Base-by-base conservation (phyloP, 441 rosid genomes). In the Breynia disticha region DNA sequence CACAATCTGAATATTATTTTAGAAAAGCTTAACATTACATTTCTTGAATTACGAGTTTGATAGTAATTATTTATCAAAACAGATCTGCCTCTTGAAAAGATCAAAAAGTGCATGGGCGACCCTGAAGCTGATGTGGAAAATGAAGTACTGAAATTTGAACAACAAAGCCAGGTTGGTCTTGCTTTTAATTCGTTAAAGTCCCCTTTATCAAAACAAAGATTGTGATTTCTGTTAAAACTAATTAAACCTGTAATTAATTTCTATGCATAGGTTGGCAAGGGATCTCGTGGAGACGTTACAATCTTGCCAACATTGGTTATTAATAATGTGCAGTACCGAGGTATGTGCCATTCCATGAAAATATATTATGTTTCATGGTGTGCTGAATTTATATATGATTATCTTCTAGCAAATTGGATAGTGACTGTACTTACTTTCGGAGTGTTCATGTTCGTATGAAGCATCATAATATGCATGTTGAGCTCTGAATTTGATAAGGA, bases 81-180 rank as follows among this genome's bases (percentile, higher is more conserved):
- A 90, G 97, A 69, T 62, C 59, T 90, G 66, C 82, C 90, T 7
- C 55, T 85, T 60, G 89, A 82, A 46, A 79, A 87, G 74, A 85
- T 90, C 14, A 75, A 78, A 60, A 80, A 65, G 65, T 90, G 98
- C 72, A 78, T 87, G 68, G 98, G 98, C 55, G 83, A 90, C 71
- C 96, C 95, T 51, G 82, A 69, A 52, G 98, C 90, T 51, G 82
- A 90, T 63, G 88, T 76, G 7, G 98, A 85, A 61, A 90, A 90
- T 69, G 75, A 73, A 62, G 86, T 90, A 66, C 75, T 90, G 56
- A 83, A 75, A 78, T 57, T 60, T 2, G 98, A 87, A 70, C 98
- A 90, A 73, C 68, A 72, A 20, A 72, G 67, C 59, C 96, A 87
- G 90, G 97, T 90, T 15, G 86, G 95, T 90, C 16, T 44, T 28